phyloP scores from a whole-genome alignment of 2,329 filamentous ascomycete genomes.

The Fusarium metavorans region DNA sequence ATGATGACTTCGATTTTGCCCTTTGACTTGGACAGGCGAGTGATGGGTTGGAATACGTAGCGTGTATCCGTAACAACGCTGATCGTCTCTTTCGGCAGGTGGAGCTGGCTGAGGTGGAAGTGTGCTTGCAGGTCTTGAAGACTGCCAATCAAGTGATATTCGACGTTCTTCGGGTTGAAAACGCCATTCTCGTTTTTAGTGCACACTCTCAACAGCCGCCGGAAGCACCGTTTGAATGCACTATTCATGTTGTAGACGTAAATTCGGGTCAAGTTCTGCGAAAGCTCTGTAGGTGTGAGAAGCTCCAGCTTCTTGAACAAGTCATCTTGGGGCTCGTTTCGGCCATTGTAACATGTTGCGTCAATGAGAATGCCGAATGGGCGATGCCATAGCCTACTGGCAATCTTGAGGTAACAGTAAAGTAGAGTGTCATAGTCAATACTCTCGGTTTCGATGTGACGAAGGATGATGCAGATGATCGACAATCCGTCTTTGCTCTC shows the following conservation, averaged over 20 bases:
- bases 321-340: constrained; percentile 74
- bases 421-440: constrained; percentile 75
- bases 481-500: constrained; percentile 78
- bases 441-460: constrained; percentile 74
- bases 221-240: constrained; percentile 75
- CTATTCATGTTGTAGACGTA: constrained; percentile 83
- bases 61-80: constrained; percentile 75
- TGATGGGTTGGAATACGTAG: constrained; percentile 74
- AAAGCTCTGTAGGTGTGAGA: constrained; percentile 71
- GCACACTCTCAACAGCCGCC: constrained; percentile 71
- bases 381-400: constrained; percentile 76
- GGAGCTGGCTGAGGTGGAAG: constrained; percentile 74
- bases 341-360: constrained; percentile 77
- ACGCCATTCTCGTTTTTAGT: constrained; percentile 70
- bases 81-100: constrained; percentile 77
- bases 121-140: constrained; percentile 74
- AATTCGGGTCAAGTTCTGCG: constrained; percentile 68
- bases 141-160: constrained; percentile 75
- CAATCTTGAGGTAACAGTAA: constrained; percentile 78
- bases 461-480: constrained; percentile 76
- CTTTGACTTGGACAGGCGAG: constrained; percentile 74
- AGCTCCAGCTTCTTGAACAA: constrained; percentile 73
- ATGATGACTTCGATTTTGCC: constrained; percentile 78
- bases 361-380: constrained; percentile 77
- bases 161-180: constrained; percentile 73